phyloP scores from a whole-genome alignment of 805 yeast genomes.

The Deakozyma indianensis region DNA sequence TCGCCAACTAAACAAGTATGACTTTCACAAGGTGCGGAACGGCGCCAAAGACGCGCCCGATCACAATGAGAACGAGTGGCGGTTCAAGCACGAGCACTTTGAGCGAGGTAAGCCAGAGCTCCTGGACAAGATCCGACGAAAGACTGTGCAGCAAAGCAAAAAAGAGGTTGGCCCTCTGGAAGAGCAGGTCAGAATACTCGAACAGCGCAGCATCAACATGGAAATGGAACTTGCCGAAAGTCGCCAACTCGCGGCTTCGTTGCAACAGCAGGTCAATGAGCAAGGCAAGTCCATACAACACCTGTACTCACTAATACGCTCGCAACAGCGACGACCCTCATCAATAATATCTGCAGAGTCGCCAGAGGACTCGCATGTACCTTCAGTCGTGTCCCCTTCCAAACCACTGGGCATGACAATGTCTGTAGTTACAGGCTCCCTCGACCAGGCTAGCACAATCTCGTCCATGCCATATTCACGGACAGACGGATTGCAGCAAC shows the following conservation, averaged over 20 bases:
- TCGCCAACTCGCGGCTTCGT: not conserved
- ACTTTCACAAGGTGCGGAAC: conserved; percentile 87
- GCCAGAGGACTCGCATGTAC: not conserved
- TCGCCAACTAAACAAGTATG: conserved; percentile 90
- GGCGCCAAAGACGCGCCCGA: conserved; percentile 11
- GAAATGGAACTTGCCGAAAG: conserved; percentile 9
- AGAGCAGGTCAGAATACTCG: not conserved
- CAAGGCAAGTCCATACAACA: not conserved
- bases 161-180: conserved; percentile 11
- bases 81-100: conserved; percentile 85
- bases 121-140: conserved; percentile 75
- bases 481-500: not conserved
- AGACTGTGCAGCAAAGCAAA: conserved; percentile 48
- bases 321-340: not conserved
- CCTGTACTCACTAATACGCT: not conserved
- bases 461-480: not conserved
- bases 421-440: not conserved
- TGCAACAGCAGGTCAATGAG: not conserved
- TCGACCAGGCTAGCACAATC: not conserved
- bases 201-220: not conserved
- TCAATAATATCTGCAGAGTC: not conserved
- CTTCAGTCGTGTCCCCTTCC: not conserved
- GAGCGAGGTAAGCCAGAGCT: conserved; percentile 60
- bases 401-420: not conserved
- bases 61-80: conserved; percentile 53